Conservation (phyloP, 78 protist genomes). For the Thecamonas trahens region DNA sequence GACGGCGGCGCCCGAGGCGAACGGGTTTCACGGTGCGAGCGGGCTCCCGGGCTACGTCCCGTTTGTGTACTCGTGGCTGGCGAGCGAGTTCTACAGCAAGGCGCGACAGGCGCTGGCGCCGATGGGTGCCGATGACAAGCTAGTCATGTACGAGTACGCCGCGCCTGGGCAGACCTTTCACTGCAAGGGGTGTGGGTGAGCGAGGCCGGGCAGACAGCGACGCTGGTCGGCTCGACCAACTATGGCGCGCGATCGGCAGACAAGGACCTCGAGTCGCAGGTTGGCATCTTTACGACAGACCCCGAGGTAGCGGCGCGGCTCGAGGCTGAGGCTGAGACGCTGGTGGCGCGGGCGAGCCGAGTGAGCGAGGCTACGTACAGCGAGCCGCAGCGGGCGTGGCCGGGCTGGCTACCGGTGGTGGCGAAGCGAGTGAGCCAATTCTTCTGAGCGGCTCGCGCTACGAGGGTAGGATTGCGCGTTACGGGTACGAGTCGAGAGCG, state of each 20-base stretch:
- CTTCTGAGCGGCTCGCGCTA: too few species aligned
- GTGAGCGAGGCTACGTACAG: neutral
- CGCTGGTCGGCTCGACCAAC: slow-evolving; percentile 11
- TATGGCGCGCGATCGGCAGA: slow-evolving; percentile 2
- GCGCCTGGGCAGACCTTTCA: neutral
- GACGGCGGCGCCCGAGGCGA: neutral
- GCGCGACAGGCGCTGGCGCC: neutral
- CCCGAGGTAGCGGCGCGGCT: too few species aligned
- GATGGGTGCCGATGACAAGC: neutral
- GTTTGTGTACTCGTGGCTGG: neutral
- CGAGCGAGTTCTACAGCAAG: neutral
- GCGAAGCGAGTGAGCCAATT: neutral
- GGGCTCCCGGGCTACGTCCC: neutral
- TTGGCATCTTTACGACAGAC: neutral
- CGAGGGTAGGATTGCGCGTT: too few species aligned
- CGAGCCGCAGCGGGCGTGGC: neutral
- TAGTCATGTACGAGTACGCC: slow-evolving; percentile 1
- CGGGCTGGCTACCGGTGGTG: neutral
- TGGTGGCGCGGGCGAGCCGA: neutral
- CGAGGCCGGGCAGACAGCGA: neutral
- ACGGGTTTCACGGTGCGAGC: neutral
- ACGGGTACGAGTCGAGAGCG: too few species aligned
- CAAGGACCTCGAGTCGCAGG: neutral
- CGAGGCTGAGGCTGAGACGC: too few species aligned
- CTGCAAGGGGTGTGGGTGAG: slow-evolving; percentile 5